These are phyloP conservation scores for Cyamopsis tetragonoloba DNA, from an alignment of 306 rosid species.

Conservation along the genomic window DNA sequence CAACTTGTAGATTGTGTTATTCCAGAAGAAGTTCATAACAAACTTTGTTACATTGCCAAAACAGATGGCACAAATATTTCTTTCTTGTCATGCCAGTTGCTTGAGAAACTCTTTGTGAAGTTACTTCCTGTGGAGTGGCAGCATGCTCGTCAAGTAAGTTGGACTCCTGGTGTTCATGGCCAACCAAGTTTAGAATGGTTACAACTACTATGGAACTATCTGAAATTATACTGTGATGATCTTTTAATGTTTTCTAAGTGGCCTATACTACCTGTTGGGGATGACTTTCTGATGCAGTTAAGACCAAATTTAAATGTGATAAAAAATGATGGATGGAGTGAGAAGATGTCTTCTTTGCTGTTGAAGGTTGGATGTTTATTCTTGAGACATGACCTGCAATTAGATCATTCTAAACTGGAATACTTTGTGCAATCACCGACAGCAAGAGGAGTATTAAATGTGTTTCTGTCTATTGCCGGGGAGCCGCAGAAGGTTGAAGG, in stretches of 20 bases:
- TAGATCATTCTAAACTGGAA: constrained; percentile 84
- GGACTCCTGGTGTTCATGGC: constrained; percentile 80
- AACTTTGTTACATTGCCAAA: constrained; percentile 72
- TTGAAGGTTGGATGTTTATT: constrained; percentile 79
- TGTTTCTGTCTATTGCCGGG: constrained; percentile 77
- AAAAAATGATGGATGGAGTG: constrained; percentile 94
- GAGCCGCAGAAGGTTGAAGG: constrained; percentile 58
- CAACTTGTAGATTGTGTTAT: constrained; percentile 64
- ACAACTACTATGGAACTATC: constrained; percentile 84
- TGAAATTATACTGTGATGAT: constrained; percentile 74
- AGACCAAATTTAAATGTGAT: constrained; percentile 69
- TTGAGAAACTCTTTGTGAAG: constrained; percentile 80
- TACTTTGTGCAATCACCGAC: constrained; percentile 77
- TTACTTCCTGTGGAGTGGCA: constrained; percentile 93
- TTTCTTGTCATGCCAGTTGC: constrained; percentile 76
- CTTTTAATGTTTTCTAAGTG: constrained; percentile 77
- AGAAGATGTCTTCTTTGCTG: constrained; percentile 85
- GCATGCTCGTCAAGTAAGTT: constrained; percentile 68
- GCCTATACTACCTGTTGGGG: constrained; percentile 89
- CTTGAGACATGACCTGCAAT: constrained; percentile 63
- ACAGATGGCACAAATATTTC: constrained; percentile 67
- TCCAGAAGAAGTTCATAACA: constrained; percentile 67
- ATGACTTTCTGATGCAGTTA: constrained; percentile 65
- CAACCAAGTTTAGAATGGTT: constrained; percentile 96
- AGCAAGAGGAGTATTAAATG: constrained; percentile 69